Conservation (phyloP, 768 basidiomycete species). For the Xerocomellus intermedius region DNA sequence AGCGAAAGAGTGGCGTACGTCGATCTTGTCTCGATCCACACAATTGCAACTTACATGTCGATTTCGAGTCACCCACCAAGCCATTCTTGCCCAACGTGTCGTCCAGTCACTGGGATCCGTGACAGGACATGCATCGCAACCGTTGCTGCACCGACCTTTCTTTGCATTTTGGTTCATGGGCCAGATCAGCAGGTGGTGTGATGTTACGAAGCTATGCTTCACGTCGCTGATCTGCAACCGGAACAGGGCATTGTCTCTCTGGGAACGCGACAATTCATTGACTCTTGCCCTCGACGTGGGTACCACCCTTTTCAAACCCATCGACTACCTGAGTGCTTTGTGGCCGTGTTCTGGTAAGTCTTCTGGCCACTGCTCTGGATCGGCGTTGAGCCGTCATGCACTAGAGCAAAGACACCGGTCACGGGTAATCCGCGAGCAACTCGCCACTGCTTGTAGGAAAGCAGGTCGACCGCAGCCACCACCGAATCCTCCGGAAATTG, state of each 20-base stretch:
- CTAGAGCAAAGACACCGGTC: conserved; percentile 55
- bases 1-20: conserved; percentile 67
- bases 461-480: conserved; percentile 48
- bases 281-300: conserved; percentile 61
- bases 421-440: conserved; percentile 43
- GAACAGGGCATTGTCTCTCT: conserved; percentile 53
- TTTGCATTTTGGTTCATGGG: conserved; percentile 77
- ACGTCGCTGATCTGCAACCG: conserved; percentile 12
- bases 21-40: conserved; percentile 5
- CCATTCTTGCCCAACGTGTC: conserved; percentile 54
- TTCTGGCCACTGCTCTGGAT: background rate
- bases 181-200: conserved; percentile 55
- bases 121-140: conserved; percentile 49
- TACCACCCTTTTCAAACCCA: conserved; percentile 55
- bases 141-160: conserved; percentile 58
- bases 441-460: conserved; percentile 45
- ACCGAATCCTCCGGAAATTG: conserved; percentile 20
- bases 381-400: conserved; percentile 4
- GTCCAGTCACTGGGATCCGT: conserved; percentile 59
- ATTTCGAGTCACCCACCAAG: conserved; percentile 57
- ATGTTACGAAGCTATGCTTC: background rate
- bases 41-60: conserved; percentile 5
- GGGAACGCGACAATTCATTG: conserved; percentile 58
- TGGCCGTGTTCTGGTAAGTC: conserved; percentile 64
- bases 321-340: conserved; percentile 58